Evolutionary conservation across 805 yeast species (phyloP).

Genomic region (Ogataea neopini): DNA sequence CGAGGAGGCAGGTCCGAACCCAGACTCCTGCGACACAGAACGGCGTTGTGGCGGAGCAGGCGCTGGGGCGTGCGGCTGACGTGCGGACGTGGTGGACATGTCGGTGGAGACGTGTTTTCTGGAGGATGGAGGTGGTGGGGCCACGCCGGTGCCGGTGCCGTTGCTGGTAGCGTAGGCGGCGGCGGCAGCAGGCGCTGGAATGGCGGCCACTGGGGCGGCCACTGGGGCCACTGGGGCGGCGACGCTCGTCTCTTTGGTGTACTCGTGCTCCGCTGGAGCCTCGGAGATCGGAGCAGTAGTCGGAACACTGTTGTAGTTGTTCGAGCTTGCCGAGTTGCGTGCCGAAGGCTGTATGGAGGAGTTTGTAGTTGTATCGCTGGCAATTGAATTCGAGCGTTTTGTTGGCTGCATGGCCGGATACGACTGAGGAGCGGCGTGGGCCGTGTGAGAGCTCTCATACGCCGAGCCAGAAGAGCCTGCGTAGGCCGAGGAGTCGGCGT

Average conservation of each 20-base stretch:
- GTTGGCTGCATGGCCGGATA: constrained; percentile 36
- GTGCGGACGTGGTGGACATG: constrained; percentile 10
- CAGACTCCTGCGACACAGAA: constrained; percentile 14
- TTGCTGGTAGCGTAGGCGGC: too few relatives aligned
- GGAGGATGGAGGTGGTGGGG: constrained; percentile 38
- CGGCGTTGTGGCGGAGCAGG: constrained; percentile 38
- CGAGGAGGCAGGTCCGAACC: constrained; percentile 15
- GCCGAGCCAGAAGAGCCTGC: too few relatives aligned
- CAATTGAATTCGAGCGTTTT: constrained; percentile 29
- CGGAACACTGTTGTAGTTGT: constrained; percentile 16
- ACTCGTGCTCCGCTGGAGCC: constrained; percentile 11
- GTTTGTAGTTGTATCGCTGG: constrained; percentile 18
- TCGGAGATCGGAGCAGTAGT: constrained; percentile 23
- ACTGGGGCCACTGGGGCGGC: constrained; percentile 2
- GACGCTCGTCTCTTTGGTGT: not conserved
- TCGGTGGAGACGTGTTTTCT: constrained; percentile 33
- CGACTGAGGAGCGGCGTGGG: constrained; percentile 11
- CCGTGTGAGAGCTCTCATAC: too few relatives aligned
- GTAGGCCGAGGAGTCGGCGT: not conserved
- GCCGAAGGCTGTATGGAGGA: constrained; percentile 28
- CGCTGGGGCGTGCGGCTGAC: constrained; percentile 31
- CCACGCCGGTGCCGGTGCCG: constrained; percentile 18
- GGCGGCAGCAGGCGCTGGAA: constrained; percentile 22
- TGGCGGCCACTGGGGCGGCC: constrained; percentile 3
- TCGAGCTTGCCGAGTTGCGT: constrained; percentile 15